Conservation (phyloP, 2,329 filamentous ascomycete species). For the Allantophomopsis cytisporea region DNA sequence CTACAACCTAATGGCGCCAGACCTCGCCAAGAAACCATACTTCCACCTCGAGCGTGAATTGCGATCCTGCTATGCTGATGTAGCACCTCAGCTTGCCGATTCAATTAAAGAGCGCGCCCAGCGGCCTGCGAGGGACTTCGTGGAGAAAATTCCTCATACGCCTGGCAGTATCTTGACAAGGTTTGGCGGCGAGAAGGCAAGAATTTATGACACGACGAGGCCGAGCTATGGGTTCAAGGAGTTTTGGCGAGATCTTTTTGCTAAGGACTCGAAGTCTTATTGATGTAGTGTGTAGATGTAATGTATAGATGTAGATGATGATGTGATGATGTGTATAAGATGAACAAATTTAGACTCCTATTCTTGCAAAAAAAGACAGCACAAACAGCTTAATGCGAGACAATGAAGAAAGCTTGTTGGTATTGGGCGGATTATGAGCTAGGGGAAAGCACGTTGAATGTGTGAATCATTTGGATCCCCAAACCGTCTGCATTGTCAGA, state of each 20-base stretch:
- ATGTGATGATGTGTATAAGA: too few relatives aligned
- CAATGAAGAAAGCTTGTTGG: too few relatives aligned
- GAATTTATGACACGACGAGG: conserved; percentile 60
- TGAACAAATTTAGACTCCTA: too few relatives aligned
- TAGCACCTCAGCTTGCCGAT: conserved; percentile 61
- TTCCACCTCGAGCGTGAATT: conserved; percentile 75
- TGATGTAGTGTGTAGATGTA: too few relatives aligned
- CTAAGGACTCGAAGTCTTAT: conserved; percentile 5
- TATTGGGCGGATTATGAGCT: too few relatives aligned
- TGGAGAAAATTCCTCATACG: conserved; percentile 25
- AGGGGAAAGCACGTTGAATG: too few relatives aligned
- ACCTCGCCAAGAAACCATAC: conserved; percentile 87
- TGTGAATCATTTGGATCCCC: too few relatives aligned
- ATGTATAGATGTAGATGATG: too few relatives aligned
- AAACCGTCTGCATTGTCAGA: too few relatives aligned
- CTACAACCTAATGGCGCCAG: conserved; percentile 92
- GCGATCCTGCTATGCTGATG: conserved; percentile 67
- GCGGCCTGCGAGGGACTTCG: conserved; percentile 24
- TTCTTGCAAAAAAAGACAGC: too few relatives aligned
- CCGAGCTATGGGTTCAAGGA: conserved; percentile 77
- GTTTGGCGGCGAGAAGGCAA: conserved; percentile 38
- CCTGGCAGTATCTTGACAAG: conserved; percentile 45
- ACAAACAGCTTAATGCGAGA: too few relatives aligned
- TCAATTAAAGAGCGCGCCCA: conserved; percentile 59
- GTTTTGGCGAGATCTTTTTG: conserved; percentile 74